Base-by-base conservation (phyloP, 1,139 yeast species). In the Blastobotrys persicus region DNA sequence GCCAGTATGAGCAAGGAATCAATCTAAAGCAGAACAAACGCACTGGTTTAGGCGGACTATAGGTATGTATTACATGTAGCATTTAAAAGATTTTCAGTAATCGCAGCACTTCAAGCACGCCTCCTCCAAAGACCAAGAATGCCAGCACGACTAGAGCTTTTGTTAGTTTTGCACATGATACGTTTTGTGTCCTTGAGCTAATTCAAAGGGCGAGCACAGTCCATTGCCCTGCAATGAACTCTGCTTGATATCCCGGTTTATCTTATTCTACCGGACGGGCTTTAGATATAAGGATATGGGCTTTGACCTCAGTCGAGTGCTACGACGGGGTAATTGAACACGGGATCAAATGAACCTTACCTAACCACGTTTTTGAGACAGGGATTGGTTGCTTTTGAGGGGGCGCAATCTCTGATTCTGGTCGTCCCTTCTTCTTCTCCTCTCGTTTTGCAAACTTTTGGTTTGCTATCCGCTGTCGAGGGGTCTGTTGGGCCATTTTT, bases 391-490 rank as follows among this genome's bases (percentile, higher is more conserved):
- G 67, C 18, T 65, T 64, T 32, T 64, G 67, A 52, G 68, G 68
- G 45, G 66, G 68, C n/a, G 59, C 58, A 61, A 76, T 76, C 45
- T 79, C 77, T 63, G 83, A 81, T 20, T 88, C 85, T 67, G 73
- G 72, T 58, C 78, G 77, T 62, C 88, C 88, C 67, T 80, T 72
- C 59, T 67, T 79, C 53, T 77, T 76, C 62, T 82, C 85, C 59
- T 84, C 81, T 61, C 76, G 77, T 68, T 83, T 86, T 61, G 86
- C 88, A 68, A 83, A 91, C 67, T 81, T 86, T 61, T 79, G 79
- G 69, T 89, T 91, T 19, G 96, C 96, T 52, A 78, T 75, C 72
- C 91, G 84, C 72, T 89, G 96, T 62, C 78, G 81, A 51, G 92
- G 91, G 26, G 95, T 84, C 76, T 87, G 96, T 40, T 64, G 62